phyloP scores from a whole-genome alignment of 2,329 filamentous ascomycete species.

The Diaporthe batatas region DNA sequence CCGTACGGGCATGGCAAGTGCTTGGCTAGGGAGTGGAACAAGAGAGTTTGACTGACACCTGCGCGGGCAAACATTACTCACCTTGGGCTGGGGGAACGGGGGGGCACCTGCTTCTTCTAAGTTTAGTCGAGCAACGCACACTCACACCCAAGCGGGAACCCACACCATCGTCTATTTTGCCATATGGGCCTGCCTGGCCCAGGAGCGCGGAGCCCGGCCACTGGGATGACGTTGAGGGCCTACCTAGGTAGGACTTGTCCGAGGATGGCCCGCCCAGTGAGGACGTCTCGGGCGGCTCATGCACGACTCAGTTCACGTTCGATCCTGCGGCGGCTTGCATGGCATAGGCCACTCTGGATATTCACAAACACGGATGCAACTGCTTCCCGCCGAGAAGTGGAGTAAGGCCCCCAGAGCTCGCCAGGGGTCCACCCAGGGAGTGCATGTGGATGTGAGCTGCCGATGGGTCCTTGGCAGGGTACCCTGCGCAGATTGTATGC shows the following conservation, averaged over 20 bases:
- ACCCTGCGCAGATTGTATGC: slow-evolving; percentile 29
- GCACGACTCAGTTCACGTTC: slow-evolving; percentile 23
- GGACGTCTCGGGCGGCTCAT: slow-evolving; percentile 28
- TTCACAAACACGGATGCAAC: slow-evolving; percentile 29
- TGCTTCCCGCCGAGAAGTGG: slow-evolving; percentile 24
- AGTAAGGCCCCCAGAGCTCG: not conserved
- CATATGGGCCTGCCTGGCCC: not conserved
- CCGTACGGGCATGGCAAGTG: slow-evolving; percentile 31
- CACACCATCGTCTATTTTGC: not conserved
- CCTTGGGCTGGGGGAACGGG: not conserved
- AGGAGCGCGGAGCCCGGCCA: not conserved
- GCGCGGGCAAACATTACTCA: too few relatives aligned
- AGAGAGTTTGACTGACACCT: slow-evolving; percentile 22
- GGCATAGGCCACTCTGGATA: not conserved
- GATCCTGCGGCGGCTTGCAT: slow-evolving; percentile 29
- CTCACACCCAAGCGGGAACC: not conserved
- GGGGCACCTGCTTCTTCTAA: not conserved
- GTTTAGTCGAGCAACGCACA: not conserved
- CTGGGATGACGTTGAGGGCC: slow-evolving; percentile 23
- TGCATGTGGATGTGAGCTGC: not conserved
- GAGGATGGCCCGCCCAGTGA: slow-evolving; percentile 14
- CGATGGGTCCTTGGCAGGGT: slow-evolving; percentile 10
- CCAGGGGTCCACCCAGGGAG: not conserved
- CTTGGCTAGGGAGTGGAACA: not conserved
- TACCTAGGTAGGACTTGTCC: slow-evolving; percentile 15